A percentile compares a stretch with the other conserved stretches of the same genome.
Evolutionary conservation across 306 rosid genomes (phyloP).

Genomic region (Cicer cuneatum): DNA sequence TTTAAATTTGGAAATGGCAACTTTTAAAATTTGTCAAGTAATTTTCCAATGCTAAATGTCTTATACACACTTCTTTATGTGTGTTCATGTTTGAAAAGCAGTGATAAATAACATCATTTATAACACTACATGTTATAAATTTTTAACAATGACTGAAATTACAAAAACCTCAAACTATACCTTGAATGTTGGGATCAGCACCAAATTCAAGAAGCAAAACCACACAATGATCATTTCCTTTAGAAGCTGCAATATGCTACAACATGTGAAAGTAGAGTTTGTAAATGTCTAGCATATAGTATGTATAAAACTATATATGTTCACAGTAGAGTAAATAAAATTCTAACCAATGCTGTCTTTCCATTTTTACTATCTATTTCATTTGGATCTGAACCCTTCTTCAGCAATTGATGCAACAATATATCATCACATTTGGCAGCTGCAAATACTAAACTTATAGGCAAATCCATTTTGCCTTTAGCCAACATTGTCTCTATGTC

Average conservation of each 20-base stretch:
- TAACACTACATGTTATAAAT: not conserved
- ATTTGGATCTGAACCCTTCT: conserved; percentile 70
- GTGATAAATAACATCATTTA: not conserved
- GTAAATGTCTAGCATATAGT: not conserved
- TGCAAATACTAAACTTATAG: conserved; percentile 66
- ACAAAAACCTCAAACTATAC: conserved; percentile 37
- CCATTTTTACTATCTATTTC: conserved; percentile 57
- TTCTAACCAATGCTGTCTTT: conserved; percentile 65
- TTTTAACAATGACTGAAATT: not conserved
- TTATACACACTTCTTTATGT: not conserved
- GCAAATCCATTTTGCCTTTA: conserved; percentile 66
- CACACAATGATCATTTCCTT: conserved; percentile 59
- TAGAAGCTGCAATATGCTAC: conserved; percentile 74
- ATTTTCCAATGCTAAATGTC: no score
- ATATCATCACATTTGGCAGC: conserved; percentile 55
- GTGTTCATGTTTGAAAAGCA: not conserved
- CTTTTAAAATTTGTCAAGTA: not conserved
- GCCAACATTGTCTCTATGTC: conserved; percentile 60
- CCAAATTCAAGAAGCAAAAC: conserved; percentile 61
- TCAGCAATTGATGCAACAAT: conserved; percentile 57
- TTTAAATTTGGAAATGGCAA: not conserved
- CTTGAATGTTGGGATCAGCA: conserved; percentile 64
- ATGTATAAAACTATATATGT: not conserved
- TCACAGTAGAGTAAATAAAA: not conserved
- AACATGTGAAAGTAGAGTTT: conserved; percentile 25